Conservation (phyloP, 345 rosid species). For the Melastoma malabathricum region DNA sequence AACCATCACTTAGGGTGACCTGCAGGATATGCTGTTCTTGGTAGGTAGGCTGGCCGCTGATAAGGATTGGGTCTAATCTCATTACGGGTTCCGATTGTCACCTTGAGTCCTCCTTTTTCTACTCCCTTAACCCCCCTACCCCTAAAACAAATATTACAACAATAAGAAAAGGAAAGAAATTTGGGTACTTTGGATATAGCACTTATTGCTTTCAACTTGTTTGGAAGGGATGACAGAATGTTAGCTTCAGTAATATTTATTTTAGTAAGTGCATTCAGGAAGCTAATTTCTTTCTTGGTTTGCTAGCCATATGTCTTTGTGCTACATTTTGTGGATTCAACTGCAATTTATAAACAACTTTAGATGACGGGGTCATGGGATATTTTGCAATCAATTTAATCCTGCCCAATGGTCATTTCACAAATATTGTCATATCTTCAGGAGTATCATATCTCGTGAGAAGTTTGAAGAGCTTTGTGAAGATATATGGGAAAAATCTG, state of each 20-base stretch:
- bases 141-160: no score
- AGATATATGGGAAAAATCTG: slow-evolving; percentile 90
- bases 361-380: no score
- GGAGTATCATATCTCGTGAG: slow-evolving; percentile 92
- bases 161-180: no score
- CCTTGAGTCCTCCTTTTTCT: no score
- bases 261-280: background rate
- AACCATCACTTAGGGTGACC: background rate
- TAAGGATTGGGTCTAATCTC: no score
- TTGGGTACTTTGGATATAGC: no score
- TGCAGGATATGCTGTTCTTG: background rate
- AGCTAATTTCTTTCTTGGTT: background rate
- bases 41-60: no score
- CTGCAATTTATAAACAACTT: background rate
- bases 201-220: no score
- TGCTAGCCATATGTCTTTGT: background rate
- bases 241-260: no score
- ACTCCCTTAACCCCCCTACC: no score
- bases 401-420: background rate
- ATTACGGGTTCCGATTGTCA: no score
- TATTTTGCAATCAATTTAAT: background rate
- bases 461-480: slow-evolving; percentile 93
- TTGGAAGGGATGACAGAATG: background rate
- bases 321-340: background rate
- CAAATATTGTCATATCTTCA: slow-evolving; percentile 18